These are phyloP conservation scores for Auriscalpium orientale DNA, from an alignment of 768 basidiomycete species.

Conservation along the genomic window DNA sequence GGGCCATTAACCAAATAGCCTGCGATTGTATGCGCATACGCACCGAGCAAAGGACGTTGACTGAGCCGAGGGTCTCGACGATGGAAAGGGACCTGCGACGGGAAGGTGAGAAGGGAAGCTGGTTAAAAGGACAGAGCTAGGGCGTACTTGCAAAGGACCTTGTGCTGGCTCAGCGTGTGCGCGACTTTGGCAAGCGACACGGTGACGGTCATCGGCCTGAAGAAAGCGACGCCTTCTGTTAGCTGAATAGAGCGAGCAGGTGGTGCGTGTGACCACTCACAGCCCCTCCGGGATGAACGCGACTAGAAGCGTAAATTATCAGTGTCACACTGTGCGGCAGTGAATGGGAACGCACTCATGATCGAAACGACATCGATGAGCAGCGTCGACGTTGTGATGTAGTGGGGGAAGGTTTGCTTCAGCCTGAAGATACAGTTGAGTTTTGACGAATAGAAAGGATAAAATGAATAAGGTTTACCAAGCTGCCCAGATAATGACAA, in stretches of 20 bases:
- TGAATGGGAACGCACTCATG: conserved; percentile 26
- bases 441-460: conserved; percentile 13
- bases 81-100: conserved; percentile 39
- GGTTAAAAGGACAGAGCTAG: neutral
- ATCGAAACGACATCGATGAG: conserved; percentile 54
- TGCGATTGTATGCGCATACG: neutral
- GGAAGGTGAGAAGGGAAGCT: neutral
- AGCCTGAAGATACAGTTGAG: conserved; percentile 27
- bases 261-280: neutral
- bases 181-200: conserved; percentile 42
- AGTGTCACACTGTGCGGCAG: neutral
- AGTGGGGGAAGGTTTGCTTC: conserved; percentile 30
- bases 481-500: conserved; percentile 40
- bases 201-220: conserved; percentile 43
- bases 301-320: conserved; percentile 16
- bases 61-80: conserved; percentile 59
- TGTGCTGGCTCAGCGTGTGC: conserved; percentile 41
- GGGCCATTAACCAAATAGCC: neutral
- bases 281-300: conserved; percentile 48
- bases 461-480: conserved; percentile 25
- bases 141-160: conserved; percentile 37
- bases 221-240: neutral
- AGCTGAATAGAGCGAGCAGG: too few relatives aligned
- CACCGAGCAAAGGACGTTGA: conserved; percentile 40
- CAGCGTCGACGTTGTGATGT: conserved; percentile 42